phyloP scores from a whole-genome alignment of 2,329 filamentous ascomycete genomes.

The Neofusicoccum umdonicola region DNA sequence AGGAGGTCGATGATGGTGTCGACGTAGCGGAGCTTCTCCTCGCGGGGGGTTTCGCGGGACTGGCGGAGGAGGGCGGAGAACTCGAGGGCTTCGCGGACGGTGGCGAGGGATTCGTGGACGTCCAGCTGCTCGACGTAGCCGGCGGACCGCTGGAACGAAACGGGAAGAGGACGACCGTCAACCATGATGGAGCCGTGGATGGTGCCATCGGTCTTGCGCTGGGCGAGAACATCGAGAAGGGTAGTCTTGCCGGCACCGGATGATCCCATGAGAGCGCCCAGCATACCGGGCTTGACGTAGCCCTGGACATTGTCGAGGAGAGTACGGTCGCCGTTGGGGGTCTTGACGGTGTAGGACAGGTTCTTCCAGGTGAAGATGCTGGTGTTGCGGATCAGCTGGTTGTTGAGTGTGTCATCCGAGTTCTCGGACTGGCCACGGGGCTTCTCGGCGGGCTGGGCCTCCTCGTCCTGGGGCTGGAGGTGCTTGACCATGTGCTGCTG shows the following conservation, averaged over 20 bases:
- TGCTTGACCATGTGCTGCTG: conserved; percentile 23
- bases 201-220: conserved; percentile 16
- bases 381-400: conserved; percentile 58
- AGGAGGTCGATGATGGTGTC: conserved; percentile 58
- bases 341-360: conserved; percentile 19
- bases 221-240: conserved; percentile 12
- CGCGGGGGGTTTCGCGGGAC: conserved; percentile 49
- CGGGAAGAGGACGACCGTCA: conserved; percentile 15
- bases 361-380: conserved; percentile 66
- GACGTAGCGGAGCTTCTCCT: conserved; percentile 59
- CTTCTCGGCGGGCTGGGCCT: conserved; percentile 36
- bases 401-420: conserved; percentile 25
- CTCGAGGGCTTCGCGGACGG: conserved; percentile 59
- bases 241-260: conserved; percentile 18
- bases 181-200: conserved; percentile 16
- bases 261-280: conserved; percentile 19
- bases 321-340: conserved; percentile 19
- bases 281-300: conserved; percentile 19
- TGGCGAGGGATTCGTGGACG: conserved; percentile 56
- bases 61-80: conserved; percentile 61
- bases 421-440: not conserved
- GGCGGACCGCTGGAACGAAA: conserved; percentile 17
- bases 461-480: conserved; percentile 47
- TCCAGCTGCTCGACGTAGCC: conserved; percentile 54
- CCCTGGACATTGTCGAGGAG: conserved; percentile 21